Evolutionary conservation across 1,284 basidiomycete species (phyloP).

Genomic region (Melampsora americana): DNA sequence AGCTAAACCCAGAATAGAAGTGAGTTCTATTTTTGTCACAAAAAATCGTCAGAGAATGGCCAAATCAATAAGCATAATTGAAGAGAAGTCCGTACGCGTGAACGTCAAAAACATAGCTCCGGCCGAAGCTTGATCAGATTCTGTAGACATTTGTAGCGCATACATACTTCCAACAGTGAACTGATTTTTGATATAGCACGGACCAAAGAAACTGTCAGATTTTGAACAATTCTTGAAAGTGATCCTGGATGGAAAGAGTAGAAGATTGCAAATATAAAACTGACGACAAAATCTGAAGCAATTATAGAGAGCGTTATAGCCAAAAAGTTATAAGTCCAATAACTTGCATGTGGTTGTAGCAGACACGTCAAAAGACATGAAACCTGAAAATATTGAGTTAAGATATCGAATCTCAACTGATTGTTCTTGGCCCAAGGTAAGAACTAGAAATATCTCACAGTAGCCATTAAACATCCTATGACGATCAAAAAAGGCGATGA

Average conservation of each 20-base stretch:
- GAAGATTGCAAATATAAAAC: neutral
- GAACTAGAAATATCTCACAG: neutral
- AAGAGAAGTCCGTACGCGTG: neutral
- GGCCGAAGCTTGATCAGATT: slow-evolving; percentile 35
- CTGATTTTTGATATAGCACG: neutral
- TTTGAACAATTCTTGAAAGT: too few species aligned
- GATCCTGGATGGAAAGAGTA: too few species aligned
- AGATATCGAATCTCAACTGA: neutral
- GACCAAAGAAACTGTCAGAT: too few species aligned
- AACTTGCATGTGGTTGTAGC: slow-evolving; percentile 30
- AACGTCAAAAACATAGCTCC: slow-evolving; percentile 34
- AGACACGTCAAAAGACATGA: slow-evolving; percentile 19
- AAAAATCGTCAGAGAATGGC: too few species aligned
- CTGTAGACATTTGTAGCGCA: slow-evolving; percentile 26
- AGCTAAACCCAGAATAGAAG: slow-evolving; percentile 23
- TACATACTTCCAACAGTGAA: slow-evolving; percentile 35
- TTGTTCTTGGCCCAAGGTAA: neutral
- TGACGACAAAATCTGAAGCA: slow-evolving; percentile 34
- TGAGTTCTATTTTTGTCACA: neutral
- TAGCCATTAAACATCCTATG: slow-evolving; percentile 21
- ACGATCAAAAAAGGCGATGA: slow-evolving; percentile 27
- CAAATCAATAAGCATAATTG: too few species aligned
- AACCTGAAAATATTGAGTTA: neutral
- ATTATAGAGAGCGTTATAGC: slow-evolving; percentile 26
- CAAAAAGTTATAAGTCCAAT: slow-evolving; percentile 35